Conservation (phyloP, 805 yeast species). For the Sugiyamaella americana region DNA sequence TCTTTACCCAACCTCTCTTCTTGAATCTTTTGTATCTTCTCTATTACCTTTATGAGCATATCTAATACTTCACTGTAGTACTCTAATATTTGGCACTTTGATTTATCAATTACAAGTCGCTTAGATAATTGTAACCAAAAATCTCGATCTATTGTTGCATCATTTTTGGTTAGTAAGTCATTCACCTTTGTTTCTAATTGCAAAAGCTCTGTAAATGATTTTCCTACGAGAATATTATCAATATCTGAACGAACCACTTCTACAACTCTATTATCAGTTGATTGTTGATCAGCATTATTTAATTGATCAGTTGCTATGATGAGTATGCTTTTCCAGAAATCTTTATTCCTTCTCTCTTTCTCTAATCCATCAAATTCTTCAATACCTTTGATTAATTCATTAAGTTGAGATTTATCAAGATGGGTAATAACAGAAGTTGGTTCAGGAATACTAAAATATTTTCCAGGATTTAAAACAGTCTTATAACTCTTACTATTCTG, state of each 20-base stretch:
- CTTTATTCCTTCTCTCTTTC: slow-evolving; percentile 10
- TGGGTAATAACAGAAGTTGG: slow-evolving; percentile 19
- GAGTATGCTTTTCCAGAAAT: slow-evolving; percentile 22
- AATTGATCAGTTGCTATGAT: slow-evolving; percentile 8
- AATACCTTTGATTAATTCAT: slow-evolving; percentile 11
- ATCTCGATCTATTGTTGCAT: slow-evolving; percentile 22
- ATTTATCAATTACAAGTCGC: slow-evolving; percentile 15
- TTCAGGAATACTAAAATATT: slow-evolving; percentile 18
- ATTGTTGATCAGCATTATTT: not conserved
- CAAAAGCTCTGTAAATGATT: slow-evolving; percentile 23
- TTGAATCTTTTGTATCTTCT: not conserved
- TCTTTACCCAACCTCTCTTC: too few species aligned
- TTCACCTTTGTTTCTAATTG: slow-evolving; percentile 21
- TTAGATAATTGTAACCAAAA: slow-evolving; percentile 27
- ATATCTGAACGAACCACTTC: slow-evolving; percentile 25
- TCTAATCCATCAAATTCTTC: slow-evolving; percentile 10
- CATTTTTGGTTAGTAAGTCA: slow-evolving; percentile 16
- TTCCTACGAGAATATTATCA: slow-evolving; percentile 25
- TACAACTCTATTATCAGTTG: slow-evolving; percentile 7
- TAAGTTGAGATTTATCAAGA: slow-evolving; percentile 14
- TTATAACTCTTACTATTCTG: not conserved
- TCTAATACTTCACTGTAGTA: not conserved
- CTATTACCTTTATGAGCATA: too few species aligned
- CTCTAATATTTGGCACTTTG: not conserved
- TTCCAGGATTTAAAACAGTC: slow-evolving; percentile 9